Conservation (phyloP, 495 filamentous ascomycete genomes). For the Talaromyces nanjingensis region DNA sequence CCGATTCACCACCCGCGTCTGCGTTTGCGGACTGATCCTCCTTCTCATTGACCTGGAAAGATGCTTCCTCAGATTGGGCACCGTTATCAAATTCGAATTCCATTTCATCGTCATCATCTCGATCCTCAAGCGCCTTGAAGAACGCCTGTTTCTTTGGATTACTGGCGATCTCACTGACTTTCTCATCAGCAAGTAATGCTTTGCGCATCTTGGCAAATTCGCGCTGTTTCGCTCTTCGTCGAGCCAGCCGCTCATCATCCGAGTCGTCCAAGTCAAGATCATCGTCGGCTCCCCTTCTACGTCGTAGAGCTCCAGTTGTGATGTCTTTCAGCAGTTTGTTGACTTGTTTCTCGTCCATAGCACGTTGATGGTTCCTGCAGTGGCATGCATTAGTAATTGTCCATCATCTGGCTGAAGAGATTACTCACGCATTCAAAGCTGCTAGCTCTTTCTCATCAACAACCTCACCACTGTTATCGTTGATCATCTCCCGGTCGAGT, state of each 20-base stretch:
- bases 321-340: conserved; percentile 89
- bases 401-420: too few species aligned
- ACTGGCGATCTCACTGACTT: conserved; percentile 80
- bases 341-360: conserved; percentile 64
- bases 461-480: conserved; percentile 73
- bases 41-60: conserved; percentile 29
- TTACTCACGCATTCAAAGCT: conserved; percentile 78
- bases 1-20: conserved; percentile 16
- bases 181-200: conserved; percentile 82
- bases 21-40: conserved; percentile 21
- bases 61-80: conserved; percentile 39
- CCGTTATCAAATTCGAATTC: conserved; percentile 65
- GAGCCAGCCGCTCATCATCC: conserved; percentile 73
- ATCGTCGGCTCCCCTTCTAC: conserved; percentile 66
- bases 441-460: conserved; percentile 75
- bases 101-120: conserved; percentile 68
- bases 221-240: conserved; percentile 71
- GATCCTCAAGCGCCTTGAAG: conserved; percentile 81
- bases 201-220: conserved; percentile 91
- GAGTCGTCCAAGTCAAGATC: conserved; percentile 78
- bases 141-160: conserved; percentile 90
- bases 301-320: conserved; percentile 75
- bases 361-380: conserved; percentile 31
- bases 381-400: conserved; percentile 9
- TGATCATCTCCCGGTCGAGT: conserved; percentile 73